Base-by-base conservation (phyloP, 139 green algal genomes). In the Mychonastes homosphaera region DNA sequence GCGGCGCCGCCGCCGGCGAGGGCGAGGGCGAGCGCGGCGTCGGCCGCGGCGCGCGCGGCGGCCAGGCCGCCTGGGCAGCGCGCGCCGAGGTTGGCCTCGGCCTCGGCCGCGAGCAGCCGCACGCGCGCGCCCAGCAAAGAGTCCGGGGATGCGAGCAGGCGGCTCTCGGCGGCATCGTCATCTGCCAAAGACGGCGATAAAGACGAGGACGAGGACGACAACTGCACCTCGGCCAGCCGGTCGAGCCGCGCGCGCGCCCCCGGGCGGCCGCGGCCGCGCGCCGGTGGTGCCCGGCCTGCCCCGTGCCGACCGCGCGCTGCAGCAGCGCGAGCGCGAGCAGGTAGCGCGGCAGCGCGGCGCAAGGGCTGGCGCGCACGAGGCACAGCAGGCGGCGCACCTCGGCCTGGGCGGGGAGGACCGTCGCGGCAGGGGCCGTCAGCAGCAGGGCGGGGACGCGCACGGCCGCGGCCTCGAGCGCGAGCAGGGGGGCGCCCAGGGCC, bases 41-140 rank as follows among this genome's bases (percentile, higher is more conserved):
- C 62, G 12, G 52, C 56, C 45, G 47, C 51, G 21, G 67, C 58
- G 26, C 67, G 55, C 9, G 33, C 55, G 5, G 39, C 51, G 4
- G 52, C 57, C 10, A 19, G 28, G 21, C 28, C 33, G n/a, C 38
- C 52, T 4, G 53, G 40, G n/a, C 43, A 29, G 6, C 62, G 73
- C 18, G 56, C 65, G 34, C 65, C 56, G 40, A 74, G 59, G 6
- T 56, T 53, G 52, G 61, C 72, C 62, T 83, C 76, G 27, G 45
- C 66, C 0, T 57, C 18, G 0, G 57, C 53, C 15, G 62, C 53
- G 53, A 77, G 61, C 9, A 73, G 44, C n/a, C 65, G 46, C 48
- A 75, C 56, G 10, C 41, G 15, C n/a, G 53, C 44, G n/a, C 57
- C 36, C 6, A 34, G 28, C 44, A 73, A 30, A 29, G 5, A 47